A percentile compares a stretch with the other conserved stretches of the same genome.
Conservation (phyloP, 1,284 basidiomycete species). For the Austroboletus novae-zelandiae region DNA sequence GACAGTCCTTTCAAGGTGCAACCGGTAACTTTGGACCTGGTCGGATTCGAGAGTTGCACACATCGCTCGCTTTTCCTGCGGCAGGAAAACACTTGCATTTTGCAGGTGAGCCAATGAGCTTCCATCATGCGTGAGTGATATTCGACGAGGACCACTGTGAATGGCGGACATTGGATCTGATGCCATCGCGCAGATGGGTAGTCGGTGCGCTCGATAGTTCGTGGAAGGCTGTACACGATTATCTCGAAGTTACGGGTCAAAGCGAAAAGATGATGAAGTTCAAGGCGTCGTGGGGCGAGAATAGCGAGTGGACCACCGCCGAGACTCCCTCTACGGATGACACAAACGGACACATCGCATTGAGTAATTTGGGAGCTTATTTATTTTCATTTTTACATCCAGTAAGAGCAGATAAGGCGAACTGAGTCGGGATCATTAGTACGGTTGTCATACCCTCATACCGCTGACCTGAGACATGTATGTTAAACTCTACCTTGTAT, state of each 20-base stretch:
- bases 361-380: no score
- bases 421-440: no score
- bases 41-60: conserved; percentile 7
- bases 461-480: no score
- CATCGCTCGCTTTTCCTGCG: conserved; percentile 11
- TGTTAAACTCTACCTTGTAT: no score
- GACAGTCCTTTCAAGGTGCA: conserved; percentile 5
- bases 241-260: conserved; percentile 7
- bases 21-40: conserved; percentile 12
- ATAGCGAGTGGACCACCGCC: conserved; percentile 8
- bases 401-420: no score
- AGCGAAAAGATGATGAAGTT: conserved; percentile 1
- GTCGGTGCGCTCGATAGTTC: conserved; percentile 17
- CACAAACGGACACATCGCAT: no score
- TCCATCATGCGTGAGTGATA: conserved; percentile 11
- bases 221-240: conserved; percentile 13
- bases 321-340: no score
- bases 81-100: conserved; percentile 12
- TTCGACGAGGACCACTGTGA: neutral
- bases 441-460: no score
- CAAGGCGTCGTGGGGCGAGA: conserved; percentile 12
- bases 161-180: neutral
- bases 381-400: no score
- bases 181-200: conserved; percentile 10
- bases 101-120: conserved; percentile 20